These are phyloP conservation scores for Wickerhamomyces subpelliculosus DNA, from an alignment of 805 yeast species.

Conservation along the genomic window DNA sequence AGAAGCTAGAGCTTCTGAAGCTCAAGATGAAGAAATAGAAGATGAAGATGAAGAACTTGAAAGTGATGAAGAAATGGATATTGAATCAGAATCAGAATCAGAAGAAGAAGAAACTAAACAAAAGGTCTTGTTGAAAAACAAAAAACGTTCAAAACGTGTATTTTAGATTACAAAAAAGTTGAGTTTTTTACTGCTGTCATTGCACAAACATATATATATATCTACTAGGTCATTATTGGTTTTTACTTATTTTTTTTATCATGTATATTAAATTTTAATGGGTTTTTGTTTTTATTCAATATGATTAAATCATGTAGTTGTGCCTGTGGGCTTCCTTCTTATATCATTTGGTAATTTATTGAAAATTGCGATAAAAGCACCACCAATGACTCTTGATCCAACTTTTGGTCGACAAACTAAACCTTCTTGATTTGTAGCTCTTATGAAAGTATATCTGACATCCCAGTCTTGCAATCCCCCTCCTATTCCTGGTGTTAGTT, in stretches of 20 bases:
- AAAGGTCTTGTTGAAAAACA: slow-evolving; percentile 27
- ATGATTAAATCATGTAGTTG: too few species aligned
- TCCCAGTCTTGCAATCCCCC: slow-evolving; percentile 51
- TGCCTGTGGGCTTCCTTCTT: too few species aligned
- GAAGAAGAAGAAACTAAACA: slow-evolving; percentile 40
- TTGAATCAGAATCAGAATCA: slow-evolving; percentile 65
- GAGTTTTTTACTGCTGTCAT: too few species aligned
- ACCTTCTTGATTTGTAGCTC: slow-evolving; percentile 32
- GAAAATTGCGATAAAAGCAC: slow-evolving; percentile 43
- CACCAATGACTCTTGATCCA: slow-evolving; percentile 39
- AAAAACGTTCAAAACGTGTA: slow-evolving; percentile 22
- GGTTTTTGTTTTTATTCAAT: background rate
- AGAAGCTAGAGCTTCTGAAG: slow-evolving; percentile 41
- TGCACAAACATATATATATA: background rate
- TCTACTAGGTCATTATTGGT: too few species aligned
- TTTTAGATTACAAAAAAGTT: slow-evolving; percentile 1
- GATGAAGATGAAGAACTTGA: slow-evolving; percentile 39
- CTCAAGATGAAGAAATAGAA: slow-evolving; percentile 37
- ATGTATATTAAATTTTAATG: background rate
- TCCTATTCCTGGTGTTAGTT: slow-evolving; percentile 40
- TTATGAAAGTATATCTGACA: slow-evolving; percentile 31
- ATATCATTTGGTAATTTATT: slow-evolving; percentile 22
- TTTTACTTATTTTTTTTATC: background rate
- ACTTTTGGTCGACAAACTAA: slow-evolving; percentile 45
- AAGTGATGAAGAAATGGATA: slow-evolving; percentile 38